Evolutionary conservation across 345 rosid species (phyloP), one percentile per base, ranked within the genome.

Genomic region (Citrus medica): DNA sequence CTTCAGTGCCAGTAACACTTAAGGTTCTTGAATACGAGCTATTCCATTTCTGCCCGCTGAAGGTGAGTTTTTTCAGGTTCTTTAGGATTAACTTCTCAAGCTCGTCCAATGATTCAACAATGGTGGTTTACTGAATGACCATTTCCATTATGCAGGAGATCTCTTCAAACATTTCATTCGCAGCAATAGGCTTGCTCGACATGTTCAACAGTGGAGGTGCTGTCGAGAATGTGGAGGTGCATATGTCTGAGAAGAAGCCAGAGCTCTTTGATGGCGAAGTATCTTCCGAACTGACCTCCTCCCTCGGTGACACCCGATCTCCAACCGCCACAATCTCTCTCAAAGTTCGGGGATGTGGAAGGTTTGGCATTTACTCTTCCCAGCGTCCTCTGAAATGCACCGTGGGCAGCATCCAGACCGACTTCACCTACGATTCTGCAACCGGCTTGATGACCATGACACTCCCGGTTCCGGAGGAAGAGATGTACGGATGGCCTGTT

Each of bases 201-300:
- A 92, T 96, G 99, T 96, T 96, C 82, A 96, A 96, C 79, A 6
- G 89, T 24, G 87, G 97, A 14, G 98, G 93, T 21, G 99, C 98
- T 0, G 85, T 92, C 38, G 94, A 92, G 56, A 77, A 88, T 55
- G 76, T 88, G 30, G 89, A 90, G 17, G 79, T 90, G 84, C 85
- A 77, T 30, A 24, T 28, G 84, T 80, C 81, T 0, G 86, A 87
- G 21, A 53, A 81, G 74, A 83, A 89, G 62, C 72, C 84, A 0
- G 90, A 81, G 77, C 80, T 71, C 66, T 87, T 85, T 1, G 92
- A 90, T 28, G 94, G 97, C 5, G 93, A 86, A 74, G 84, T 86
- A 58, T 81, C 92, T 56, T 83, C 88, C 0, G 87, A 87, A 69
- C 37, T 75, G 60, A 80, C 88, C 48, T 69, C 80, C 71, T 69